Evolutionary conservation across 768 basidiomycete genomes (phyloP).

Genomic region (Boletellus emodensis): DNA sequence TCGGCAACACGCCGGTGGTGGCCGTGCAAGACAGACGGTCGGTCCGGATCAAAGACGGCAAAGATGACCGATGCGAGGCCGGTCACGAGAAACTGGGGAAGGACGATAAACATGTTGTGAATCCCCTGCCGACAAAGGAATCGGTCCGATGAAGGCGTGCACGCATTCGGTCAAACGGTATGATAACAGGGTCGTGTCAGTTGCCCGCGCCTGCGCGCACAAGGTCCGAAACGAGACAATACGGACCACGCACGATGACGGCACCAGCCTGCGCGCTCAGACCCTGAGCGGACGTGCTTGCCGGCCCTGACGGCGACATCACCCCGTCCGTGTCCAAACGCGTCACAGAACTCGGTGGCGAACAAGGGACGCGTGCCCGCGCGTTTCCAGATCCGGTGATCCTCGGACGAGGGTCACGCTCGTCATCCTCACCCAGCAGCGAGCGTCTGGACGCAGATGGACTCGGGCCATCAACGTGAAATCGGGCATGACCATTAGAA

Average conservation of each 20-base stretch:
- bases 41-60: constrained; percentile 72
- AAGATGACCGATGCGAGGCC: constrained; percentile 84
- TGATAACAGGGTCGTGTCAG: background rate
- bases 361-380: constrained; percentile 37
- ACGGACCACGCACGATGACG: constrained; percentile 57
- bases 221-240: constrained; percentile 1
- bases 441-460: background rate
- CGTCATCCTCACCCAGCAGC: constrained; percentile 8
- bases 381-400: constrained; percentile 39
- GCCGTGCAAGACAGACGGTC: constrained; percentile 33
- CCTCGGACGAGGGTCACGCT: constrained; percentile 14
- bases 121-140: constrained; percentile 59
- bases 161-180: background rate
- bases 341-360: constrained; percentile 7
- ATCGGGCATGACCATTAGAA: background rate
- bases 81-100: constrained; percentile 92
- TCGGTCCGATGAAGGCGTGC: background rate
- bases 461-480: no score
- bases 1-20: background rate
- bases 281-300: constrained; percentile 24
- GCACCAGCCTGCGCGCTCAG: constrained; percentile 85
- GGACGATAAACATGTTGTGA: constrained; percentile 90
- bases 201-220: background rate
- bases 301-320: constrained; percentile 9
- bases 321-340: constrained; percentile 18